Evolutionary conservation across 192 early-diverging fungal species (phyloP).

Genomic region (Coemansia sp.): DNA sequence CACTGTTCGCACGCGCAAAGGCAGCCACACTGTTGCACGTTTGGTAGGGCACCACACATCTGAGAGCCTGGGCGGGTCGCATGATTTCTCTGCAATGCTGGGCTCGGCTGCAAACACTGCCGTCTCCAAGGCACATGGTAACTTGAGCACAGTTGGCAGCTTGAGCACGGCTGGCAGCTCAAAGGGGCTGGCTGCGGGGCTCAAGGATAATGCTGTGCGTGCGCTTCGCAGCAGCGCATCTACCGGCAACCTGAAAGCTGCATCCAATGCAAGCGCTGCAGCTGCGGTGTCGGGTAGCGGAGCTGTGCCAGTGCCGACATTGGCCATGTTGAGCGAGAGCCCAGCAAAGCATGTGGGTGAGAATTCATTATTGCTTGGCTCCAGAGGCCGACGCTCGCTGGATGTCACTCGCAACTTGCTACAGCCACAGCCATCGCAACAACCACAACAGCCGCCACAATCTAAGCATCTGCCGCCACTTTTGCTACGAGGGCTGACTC

Average conservation of each 20-base stretch:
- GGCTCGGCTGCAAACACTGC: not conserved
- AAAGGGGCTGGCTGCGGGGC: conserved; percentile 46
- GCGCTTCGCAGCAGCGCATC: conserved; percentile 51
- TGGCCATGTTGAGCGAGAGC: not conserved
- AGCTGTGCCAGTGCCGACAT: not conserved
- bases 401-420: conserved; percentile 31
- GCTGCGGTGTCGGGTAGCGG: conserved; percentile 18
- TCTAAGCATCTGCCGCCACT: conserved; percentile 18
- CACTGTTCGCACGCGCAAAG: conserved; percentile 14
- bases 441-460: not conserved
- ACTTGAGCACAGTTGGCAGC: conserved; percentile 10
- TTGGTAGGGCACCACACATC: not conserved
- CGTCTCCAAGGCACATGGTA: too few relatives aligned
- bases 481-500: conserved; percentile 21
- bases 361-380: conserved; percentile 1
- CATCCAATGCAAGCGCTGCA: conserved; percentile 8
- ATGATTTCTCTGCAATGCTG: not conserved
- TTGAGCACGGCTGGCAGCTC: conserved; percentile 19
- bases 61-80: not conserved
- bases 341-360: not conserved
- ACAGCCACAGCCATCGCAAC: not conserved
- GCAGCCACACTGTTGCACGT: conserved; percentile 12
- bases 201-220: conserved; percentile 50
- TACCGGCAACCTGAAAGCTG: conserved; percentile 41
- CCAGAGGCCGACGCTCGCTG: conserved; percentile 35